A percentile compares a stretch with the other conserved stretches of the same genome.
Conservation (phyloP, 1,139 yeast genomes). For the Yamadazyma jaroonii region DNA sequence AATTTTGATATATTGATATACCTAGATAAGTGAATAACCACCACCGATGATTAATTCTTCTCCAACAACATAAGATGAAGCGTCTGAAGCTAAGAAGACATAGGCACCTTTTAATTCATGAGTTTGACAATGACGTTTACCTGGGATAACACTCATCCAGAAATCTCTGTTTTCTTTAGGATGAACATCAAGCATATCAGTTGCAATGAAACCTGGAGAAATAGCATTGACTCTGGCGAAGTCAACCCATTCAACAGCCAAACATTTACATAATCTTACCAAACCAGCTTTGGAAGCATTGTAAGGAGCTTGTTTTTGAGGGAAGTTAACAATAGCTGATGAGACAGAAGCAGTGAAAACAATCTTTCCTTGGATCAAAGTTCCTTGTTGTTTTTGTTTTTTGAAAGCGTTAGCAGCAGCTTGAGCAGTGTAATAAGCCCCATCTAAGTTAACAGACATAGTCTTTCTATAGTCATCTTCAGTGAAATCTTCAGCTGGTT, state of each 20-base stretch:
- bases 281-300: slow-evolving; percentile 59
- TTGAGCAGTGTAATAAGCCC: slow-evolving; percentile 58
- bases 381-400: slow-evolving; percentile 32
- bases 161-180: slow-evolving; percentile 27
- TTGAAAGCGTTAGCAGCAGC: slow-evolving; percentile 49
- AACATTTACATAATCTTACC: slow-evolving; percentile 47
- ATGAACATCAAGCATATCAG: slow-evolving; percentile 51
- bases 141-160: slow-evolving; percentile 46
- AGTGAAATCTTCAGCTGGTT: slow-evolving; percentile 31
- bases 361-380: slow-evolving; percentile 40
- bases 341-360: slow-evolving; percentile 63
- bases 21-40: slow-evolving; percentile 35
- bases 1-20: too few relatives aligned
- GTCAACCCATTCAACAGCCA: slow-evolving; percentile 55
- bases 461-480: slow-evolving; percentile 42
- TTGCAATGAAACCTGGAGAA: slow-evolving; percentile 54
- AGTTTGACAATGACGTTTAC: slow-evolving; percentile 49
- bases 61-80: slow-evolving; percentile 53
- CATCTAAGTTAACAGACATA: slow-evolving; percentile 62
- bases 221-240: slow-evolving; percentile 56
- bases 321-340: slow-evolving; percentile 53
- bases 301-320: slow-evolving; percentile 54
- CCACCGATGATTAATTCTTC: slow-evolving; percentile 56
- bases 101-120: slow-evolving; percentile 57
- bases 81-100: slow-evolving; percentile 48